Percentiles rank a stretch among this genome's conserved stretches.
Conservation (phyloP, 2,329 filamentous ascomycete species). For the Penicillium sp. region DNA sequence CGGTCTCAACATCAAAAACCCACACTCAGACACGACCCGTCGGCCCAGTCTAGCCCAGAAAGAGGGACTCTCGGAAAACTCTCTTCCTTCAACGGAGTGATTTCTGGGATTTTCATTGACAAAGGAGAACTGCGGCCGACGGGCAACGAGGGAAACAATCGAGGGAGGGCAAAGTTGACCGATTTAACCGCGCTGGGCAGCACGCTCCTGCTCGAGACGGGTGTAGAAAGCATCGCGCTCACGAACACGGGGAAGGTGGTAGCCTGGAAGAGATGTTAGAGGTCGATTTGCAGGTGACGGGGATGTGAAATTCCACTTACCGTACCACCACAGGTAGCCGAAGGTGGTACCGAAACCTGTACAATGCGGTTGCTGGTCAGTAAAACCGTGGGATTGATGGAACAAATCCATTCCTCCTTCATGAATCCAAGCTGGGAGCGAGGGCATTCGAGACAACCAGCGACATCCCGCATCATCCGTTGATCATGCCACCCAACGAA, state of each 20-base stretch:
- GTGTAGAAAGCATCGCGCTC: constrained; percentile 63
- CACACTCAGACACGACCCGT: constrained; percentile 20
- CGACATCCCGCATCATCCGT: constrained; percentile 3
- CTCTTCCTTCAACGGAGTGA: constrained; percentile 1
- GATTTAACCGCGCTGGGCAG: constrained; percentile 37
- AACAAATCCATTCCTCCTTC: neutral
- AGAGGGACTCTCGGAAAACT: neutral
- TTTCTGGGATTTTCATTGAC: constrained; percentile 15
- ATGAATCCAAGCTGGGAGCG: neutral
- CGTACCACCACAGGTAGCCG: constrained; percentile 69
- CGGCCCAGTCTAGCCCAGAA: constrained; percentile 10
- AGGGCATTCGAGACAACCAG: neutral
- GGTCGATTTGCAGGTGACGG: neutral
- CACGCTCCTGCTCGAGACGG: constrained; percentile 62
- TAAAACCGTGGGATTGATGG: neutral
- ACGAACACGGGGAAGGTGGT: constrained; percentile 63
- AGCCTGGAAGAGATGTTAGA: constrained; percentile 45
- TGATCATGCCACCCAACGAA: constrained; percentile 19
- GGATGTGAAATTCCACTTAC: constrained; percentile 38
- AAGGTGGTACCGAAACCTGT: constrained; percentile 60
- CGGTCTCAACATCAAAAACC: constrained; percentile 16
- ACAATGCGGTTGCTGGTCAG: constrained; percentile 14
- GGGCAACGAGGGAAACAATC: constrained; percentile 14
- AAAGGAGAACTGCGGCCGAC: constrained; percentile 18
- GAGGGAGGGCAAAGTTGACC: constrained; percentile 7